Percentiles rank a stretch among this genome's conserved stretches.
phyloP scores from a whole-genome alignment of 192 early-diverging fungal species.

The Lobosporangium transversale region DNA sequence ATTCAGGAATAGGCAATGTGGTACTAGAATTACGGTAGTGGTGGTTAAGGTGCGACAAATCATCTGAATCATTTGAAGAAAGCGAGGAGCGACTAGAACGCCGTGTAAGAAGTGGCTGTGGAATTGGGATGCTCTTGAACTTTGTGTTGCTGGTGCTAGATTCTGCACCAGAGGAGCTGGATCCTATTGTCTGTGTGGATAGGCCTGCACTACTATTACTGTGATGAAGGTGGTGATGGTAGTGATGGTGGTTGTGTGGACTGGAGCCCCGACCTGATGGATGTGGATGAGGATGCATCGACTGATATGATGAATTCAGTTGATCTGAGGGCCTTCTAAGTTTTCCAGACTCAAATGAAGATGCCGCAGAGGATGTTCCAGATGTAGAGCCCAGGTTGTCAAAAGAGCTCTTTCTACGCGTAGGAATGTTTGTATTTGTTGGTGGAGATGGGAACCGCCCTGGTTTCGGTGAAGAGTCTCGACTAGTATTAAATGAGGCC shows the following conservation, averaged over 20 bases:
- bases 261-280: constrained; percentile 11
- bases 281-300: constrained; percentile 24
- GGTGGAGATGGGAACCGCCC: constrained; percentile 33
- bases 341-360: constrained; percentile 41
- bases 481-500: constrained; percentile 16
- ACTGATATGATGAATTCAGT: constrained; percentile 37
- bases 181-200: constrained; percentile 16
- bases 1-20: constrained; percentile 37
- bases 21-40: constrained; percentile 32
- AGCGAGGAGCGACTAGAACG: constrained; percentile 46
- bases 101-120: constrained; percentile 47
- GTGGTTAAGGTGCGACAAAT: constrained; percentile 22
- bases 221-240: constrained; percentile 23
- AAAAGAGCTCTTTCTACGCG: constrained; percentile 43
- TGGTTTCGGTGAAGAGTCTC: constrained; percentile 47
- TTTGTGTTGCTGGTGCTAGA: constrained; percentile 33
- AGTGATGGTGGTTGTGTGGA: constrained; percentile 10
- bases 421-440: constrained; percentile 30
- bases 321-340: constrained; percentile 47
- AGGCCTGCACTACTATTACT: constrained; percentile 7
- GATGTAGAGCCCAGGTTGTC: constrained; percentile 44
- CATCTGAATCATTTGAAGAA: constrained; percentile 50
- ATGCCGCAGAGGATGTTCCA: constrained; percentile 42
- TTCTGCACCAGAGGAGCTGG: constrained; percentile 18
- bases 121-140: constrained; percentile 52